phyloP scores from a whole-genome alignment of 1,284 basidiomycete species.

The Tilletiopsis washingtonensis region DNA sequence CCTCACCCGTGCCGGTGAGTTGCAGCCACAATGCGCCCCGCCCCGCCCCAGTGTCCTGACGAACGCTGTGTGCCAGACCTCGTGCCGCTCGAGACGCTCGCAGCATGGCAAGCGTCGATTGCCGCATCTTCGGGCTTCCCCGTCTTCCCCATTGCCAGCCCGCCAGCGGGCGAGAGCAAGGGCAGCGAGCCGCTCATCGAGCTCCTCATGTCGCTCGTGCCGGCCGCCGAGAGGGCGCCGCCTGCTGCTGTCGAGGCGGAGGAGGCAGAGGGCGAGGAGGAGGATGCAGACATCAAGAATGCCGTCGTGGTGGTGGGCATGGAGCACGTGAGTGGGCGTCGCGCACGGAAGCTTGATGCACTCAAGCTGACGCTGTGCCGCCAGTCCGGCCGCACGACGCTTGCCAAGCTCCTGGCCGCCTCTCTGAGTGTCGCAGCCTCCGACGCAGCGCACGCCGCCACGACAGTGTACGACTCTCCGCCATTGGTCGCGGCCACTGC shows the following conservation, averaged over 20 bases:
- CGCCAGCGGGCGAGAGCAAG: slow-evolving; percentile 4
- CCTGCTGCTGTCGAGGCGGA: slow-evolving; percentile 11
- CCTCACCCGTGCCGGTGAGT: slow-evolving; percentile 12
- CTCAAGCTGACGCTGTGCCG: too few species aligned
- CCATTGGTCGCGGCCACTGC: slow-evolving; percentile 19
- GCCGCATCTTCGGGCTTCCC: slow-evolving; percentile 7
- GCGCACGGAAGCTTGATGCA: too few species aligned
- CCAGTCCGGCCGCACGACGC: slow-evolving; percentile 11
- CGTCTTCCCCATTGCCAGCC: slow-evolving; percentile 27
- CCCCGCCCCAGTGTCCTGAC: not conserved
- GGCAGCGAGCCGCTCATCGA: slow-evolving; percentile 1
- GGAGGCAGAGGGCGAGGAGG: slow-evolving; percentile 13
- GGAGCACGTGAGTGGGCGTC: slow-evolving; percentile 22
- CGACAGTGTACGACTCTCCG: slow-evolving; percentile 31
- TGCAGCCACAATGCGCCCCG: not conserved
- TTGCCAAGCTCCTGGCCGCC: slow-evolving; percentile 6
- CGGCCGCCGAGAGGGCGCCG: too few species aligned
- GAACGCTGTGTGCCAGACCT: slow-evolving; percentile 18
- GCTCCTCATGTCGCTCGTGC: not conserved
- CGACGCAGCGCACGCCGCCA: not conserved
- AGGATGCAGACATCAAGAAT: slow-evolving; percentile 12
- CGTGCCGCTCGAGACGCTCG: slow-evolving; percentile 33
- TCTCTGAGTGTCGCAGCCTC: not conserved
- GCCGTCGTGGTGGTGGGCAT: slow-evolving; percentile 31
- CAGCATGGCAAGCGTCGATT: slow-evolving; percentile 28